Evolutionary conservation across 2,329 filamentous ascomycete genomes (phyloP).

Genomic region (Tolypocladium nubicola): DNA sequence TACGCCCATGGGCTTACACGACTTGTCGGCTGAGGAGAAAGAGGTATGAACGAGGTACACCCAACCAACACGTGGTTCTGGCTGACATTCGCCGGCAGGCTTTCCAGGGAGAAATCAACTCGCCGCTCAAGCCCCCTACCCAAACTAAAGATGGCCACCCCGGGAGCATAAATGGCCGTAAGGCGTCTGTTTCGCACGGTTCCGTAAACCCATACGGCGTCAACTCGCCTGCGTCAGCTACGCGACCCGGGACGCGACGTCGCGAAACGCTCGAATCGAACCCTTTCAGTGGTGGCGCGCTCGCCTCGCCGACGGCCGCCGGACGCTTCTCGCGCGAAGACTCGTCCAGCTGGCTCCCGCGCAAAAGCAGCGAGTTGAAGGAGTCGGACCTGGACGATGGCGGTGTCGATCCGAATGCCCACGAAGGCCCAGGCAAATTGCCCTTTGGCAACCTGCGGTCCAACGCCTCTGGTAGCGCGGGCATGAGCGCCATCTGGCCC

Average conservation of each 20-base stretch:
- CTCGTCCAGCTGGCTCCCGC: constrained; percentile 43
- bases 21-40: constrained; percentile 55
- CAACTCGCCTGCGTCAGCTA: constrained; percentile 60
- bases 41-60: constrained; percentile 29
- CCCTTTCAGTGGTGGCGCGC: constrained; percentile 41
- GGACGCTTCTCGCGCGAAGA: constrained; percentile 56
- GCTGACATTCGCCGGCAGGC: constrained; percentile 36
- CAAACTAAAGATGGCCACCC: constrained; percentile 58
- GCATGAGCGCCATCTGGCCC: constrained; percentile 33
- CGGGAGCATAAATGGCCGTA: constrained; percentile 58
- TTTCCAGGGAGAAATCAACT: constrained; percentile 84
- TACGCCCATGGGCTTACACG: constrained; percentile 60
- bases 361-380: constrained; percentile 42
- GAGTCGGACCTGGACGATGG: constrained; percentile 45
- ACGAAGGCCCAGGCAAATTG: constrained; percentile 20
- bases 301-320: constrained; percentile 50
- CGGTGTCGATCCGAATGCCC: constrained; percentile 23
- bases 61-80: not conserved
- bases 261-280: constrained; percentile 70
- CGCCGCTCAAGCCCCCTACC: constrained; percentile 75
- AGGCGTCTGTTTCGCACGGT: constrained; percentile 70
- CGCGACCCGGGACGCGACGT: constrained; percentile 66
- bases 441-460: constrained; percentile 39
- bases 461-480: constrained; percentile 39
- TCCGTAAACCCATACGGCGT: constrained; percentile 55